These are phyloP conservation scores for Yamadazyma siamensis DNA, from an alignment of 1,139 yeast species.

Conservation along the genomic window DNA sequence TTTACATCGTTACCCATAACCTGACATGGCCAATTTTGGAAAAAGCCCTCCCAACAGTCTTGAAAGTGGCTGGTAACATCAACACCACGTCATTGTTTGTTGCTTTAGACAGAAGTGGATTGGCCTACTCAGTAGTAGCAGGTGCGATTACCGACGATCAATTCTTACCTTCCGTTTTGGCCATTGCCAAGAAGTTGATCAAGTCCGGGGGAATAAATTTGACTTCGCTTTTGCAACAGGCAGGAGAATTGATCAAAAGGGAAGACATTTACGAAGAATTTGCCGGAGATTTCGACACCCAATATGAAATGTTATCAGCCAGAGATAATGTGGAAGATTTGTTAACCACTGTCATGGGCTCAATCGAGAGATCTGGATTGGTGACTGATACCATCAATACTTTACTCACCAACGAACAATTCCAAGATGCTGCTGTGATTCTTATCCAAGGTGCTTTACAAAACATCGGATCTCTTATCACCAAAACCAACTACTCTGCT, in stretches of 20 bases:
- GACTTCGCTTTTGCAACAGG: conserved; percentile 17
- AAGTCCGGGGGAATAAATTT: conserved; percentile 19
- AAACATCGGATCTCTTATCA: conserved; percentile 19
- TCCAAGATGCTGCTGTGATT: conserved; percentile 25
- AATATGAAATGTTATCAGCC: conserved; percentile 13
- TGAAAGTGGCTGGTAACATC: conserved; percentile 16
- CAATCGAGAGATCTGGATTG: conserved; percentile 29
- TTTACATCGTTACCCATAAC: conserved; percentile 25
- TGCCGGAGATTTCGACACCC: conserved; percentile 1
- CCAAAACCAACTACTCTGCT: conserved; percentile 16
- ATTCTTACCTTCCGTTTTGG: conserved; percentile 26
- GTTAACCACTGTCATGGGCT: conserved; percentile 27
- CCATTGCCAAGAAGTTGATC: conserved; percentile 21
- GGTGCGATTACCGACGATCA: conserved; percentile 23
- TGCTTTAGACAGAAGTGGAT: conserved; percentile 33
- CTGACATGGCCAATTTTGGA: conserved; percentile 20
- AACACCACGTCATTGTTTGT: conserved; percentile 29
- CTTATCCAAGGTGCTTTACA: conserved; percentile 24
- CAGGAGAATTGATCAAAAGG: conserved; percentile 14
- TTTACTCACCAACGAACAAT: conserved; percentile 25
- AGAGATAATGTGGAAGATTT: conserved; percentile 35
- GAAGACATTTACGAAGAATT: conserved; percentile 5
- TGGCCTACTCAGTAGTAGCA: conserved; percentile 29
- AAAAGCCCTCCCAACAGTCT: conserved; percentile 17
- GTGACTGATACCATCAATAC: conserved; percentile 23